Conservation (phyloP, 2,329 filamentous ascomycete genomes). For the Endoconidiophora polonica region DNA sequence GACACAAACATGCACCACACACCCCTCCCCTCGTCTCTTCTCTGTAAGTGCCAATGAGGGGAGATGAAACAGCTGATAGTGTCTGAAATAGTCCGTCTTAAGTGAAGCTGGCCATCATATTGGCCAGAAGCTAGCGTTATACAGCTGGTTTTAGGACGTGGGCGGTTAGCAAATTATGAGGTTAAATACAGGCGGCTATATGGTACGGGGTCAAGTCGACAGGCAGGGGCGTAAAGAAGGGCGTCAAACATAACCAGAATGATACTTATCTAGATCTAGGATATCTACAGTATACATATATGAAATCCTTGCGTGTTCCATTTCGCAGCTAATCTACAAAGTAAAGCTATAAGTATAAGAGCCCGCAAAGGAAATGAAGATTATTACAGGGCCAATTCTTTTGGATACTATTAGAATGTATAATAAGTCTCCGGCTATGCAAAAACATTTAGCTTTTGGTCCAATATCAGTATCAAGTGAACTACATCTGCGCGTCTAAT, state of each 20-base stretch:
- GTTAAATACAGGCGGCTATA: constrained; percentile 4
- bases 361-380: too few relatives aligned
- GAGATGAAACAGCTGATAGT: constrained; percentile 3
- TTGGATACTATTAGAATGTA: too few relatives aligned
- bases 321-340: not conserved
- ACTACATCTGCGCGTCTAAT: too few relatives aligned
- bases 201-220: constrained; percentile 2
- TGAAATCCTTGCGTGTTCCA: not conserved
- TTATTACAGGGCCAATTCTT: too few relatives aligned
- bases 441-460: too few relatives aligned
- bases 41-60: too few relatives aligned
- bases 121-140: not conserved
- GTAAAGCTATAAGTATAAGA: too few relatives aligned
- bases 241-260: constrained; percentile 10
- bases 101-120: constrained; percentile 4
- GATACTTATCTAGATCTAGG: not conserved
- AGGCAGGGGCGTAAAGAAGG: constrained; percentile 11
- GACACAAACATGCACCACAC: too few relatives aligned
- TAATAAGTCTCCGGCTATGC: too few relatives aligned
- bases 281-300: not conserved
- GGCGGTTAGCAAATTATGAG: not conserved
- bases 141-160: constrained; percentile 1
- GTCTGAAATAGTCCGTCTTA: constrained; percentile 1
- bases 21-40: too few relatives aligned
- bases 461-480: too few relatives aligned